phyloP scores from a whole-genome alignment of 2,329 filamentous ascomycete genomes.

The Penicillium sp. region DNA sequence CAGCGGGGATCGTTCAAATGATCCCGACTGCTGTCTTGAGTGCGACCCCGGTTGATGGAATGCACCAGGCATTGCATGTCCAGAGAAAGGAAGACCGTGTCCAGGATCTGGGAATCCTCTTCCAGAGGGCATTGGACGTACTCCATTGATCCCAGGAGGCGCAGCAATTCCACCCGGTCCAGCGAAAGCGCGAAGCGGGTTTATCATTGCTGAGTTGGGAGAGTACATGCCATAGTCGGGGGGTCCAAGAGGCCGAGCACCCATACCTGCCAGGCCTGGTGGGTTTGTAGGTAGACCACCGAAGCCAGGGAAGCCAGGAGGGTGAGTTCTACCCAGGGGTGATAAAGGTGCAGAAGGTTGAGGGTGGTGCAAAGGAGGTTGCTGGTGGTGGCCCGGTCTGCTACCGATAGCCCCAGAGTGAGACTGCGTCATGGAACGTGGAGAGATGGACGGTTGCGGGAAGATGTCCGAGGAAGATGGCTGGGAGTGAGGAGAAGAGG shows the following conservation, averaged over 20 bases:
- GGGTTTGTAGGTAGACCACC: conserved; percentile 57
- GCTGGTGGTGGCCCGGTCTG: conserved; percentile 59
- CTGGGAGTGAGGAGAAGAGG: conserved; percentile 63
- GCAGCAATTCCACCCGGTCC: conserved; percentile 55
- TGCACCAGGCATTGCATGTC: conserved; percentile 41
- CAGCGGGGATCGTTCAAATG: conserved; percentile 58
- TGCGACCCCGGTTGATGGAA: conserved; percentile 54
- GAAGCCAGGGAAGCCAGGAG: conserved; percentile 51
- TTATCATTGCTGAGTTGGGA: conserved; percentile 52
- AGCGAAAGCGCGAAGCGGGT: conserved; percentile 57
- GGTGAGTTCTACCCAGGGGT: conserved; percentile 62
- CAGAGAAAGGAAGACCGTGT: conserved; percentile 43
- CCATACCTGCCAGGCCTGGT: conserved; percentile 55
- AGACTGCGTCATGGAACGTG: conserved; percentile 61
- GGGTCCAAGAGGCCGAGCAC: conserved; percentile 47
- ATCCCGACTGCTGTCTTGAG: conserved; percentile 72
- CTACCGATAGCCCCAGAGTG: conserved; percentile 65
- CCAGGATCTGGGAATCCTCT: conserved; percentile 54
- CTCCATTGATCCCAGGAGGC: conserved; percentile 61
- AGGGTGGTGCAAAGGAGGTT: conserved; percentile 56
- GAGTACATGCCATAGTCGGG: conserved; percentile 59
- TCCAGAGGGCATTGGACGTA: conserved; percentile 61
- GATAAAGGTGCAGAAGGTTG: conserved; percentile 65
- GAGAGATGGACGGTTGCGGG: conserved; percentile 60
- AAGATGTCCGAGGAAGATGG: conserved; percentile 57